Conservation (phyloP, 106 monocot genomes). For the Alisma plantagoaquatica region DNA sequence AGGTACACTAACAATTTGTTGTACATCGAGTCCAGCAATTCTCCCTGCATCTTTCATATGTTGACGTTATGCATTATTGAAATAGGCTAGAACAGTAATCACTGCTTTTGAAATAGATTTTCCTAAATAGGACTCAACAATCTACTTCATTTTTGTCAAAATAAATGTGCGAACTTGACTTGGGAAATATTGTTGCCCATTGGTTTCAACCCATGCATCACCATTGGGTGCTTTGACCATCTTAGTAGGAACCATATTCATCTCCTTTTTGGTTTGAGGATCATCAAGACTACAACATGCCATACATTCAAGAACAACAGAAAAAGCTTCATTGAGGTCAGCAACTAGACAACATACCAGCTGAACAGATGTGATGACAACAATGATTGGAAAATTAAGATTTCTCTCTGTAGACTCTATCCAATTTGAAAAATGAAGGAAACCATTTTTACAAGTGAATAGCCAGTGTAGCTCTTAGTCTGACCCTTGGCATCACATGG, state of each 20-base stretch:
- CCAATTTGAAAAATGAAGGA: too few relatives aligned
- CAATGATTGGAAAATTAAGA: too few relatives aligned
- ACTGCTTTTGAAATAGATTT: constrained; percentile 54
- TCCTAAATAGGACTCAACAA: constrained; percentile 53
- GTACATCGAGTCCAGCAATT: constrained; percentile 54
- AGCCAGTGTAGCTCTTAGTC: too few relatives aligned
- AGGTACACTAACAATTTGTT: constrained; percentile 57
- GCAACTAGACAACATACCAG: too few relatives aligned
- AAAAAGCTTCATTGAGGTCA: too few relatives aligned
- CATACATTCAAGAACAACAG: too few relatives aligned
- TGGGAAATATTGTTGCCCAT: constrained; percentile 55
- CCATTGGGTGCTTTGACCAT: constrained; percentile 50
- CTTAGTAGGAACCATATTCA: constrained; percentile 63
- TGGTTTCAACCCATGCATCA: constrained; percentile 58
- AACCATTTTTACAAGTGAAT: too few relatives aligned
- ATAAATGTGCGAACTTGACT: constrained; percentile 62
- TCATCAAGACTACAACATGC: constrained; percentile 46
- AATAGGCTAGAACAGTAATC: constrained; percentile 50
- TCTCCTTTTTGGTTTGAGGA: constrained; percentile 48
- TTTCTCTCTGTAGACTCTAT: too few relatives aligned
- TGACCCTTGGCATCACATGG: too few relatives aligned
- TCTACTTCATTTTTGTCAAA: constrained; percentile 50
- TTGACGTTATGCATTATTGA: constrained; percentile 49
- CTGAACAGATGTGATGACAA: too few relatives aligned
- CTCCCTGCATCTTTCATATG: constrained; percentile 61